Evolutionary conservation across 2,329 filamentous ascomycete species (phyloP), one percentile per base, ranked within the genome.

Genomic region (Fusarium tupiense): DNA sequence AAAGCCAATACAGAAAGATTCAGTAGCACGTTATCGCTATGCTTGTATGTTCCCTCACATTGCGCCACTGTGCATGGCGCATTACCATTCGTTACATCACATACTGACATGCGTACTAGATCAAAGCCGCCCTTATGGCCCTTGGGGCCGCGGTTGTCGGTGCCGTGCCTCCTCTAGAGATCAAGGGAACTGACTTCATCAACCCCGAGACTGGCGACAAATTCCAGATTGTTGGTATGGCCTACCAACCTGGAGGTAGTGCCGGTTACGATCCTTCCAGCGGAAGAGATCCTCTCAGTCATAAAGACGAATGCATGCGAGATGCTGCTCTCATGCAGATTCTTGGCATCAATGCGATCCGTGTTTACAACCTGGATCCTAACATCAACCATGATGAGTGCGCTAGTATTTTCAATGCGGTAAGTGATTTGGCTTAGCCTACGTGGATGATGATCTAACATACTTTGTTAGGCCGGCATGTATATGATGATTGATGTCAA

Each of bases 401-500:
- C 78, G 90, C 89, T 67, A 91, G 88, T 76, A 91, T 92, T 77
- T 92, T 92, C 85, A 92, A 92, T 75, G 87, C 88, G 33, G 87
- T 85, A 74, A 62, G 81, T 82, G 7, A 26, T 43, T 8, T 33
- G 31, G 31, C 6, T 31, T 5, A 22, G 7, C n/a, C 4, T 11
- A n/a, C 6, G 13, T 20, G n/a, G 26, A 29, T 11, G 20, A 12
- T 41, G 22, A 10, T 41, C 73, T 74, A 43, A 75, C 59, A 22
- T 38, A 13, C 12, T 41, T 3, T 31, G 16, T 12, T 38, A 86
- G 84, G 89, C 90, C 71, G 90, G 90, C 79, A 92, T 92, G 82
- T 92, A 92, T 83, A 90, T 92, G 88, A 83, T 92, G 77, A 85
- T 92, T 75, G 90, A 92, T 77, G 91, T 92, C 81, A 92, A 92